These are phyloP conservation scores for Xylariales sp. DNA, from an alignment of 2,329 filamentous ascomycete genomes.

Conservation along the genomic window DNA sequence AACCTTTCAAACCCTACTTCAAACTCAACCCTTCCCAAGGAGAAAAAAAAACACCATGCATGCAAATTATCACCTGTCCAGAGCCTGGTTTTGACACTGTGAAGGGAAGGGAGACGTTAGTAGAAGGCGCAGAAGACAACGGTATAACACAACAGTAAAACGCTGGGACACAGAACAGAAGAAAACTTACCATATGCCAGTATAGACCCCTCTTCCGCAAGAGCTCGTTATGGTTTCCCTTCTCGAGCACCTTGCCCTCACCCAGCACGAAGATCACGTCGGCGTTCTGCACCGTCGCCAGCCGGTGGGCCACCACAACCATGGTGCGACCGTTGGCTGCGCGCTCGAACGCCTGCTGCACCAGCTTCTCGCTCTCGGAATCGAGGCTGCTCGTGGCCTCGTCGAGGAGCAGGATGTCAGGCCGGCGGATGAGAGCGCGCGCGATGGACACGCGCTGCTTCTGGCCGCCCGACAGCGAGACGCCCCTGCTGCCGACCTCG, in stretches of 20 bases:
- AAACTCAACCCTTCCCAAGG: no score
- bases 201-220: constrained; percentile 49
- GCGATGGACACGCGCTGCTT: constrained; percentile 69
- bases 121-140: background rate
- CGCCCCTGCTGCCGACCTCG: constrained; percentile 61
- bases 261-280: constrained; percentile 79
- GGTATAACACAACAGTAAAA: constrained; percentile 6
- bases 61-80: constrained; percentile 46
- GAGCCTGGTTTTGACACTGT: constrained; percentile 55
- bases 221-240: constrained; percentile 48
- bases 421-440: constrained; percentile 62
- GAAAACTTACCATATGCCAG: constrained; percentile 47
- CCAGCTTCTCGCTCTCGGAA: constrained; percentile 50
- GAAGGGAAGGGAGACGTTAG: constrained; percentile 11
- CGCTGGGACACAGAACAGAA: background rate
- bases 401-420: constrained; percentile 63
- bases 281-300: constrained; percentile 74
- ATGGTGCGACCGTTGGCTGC: constrained; percentile 59
- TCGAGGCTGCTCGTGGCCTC: constrained; percentile 71
- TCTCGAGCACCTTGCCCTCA: constrained; percentile 53
- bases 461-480: constrained; percentile 66
- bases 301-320: constrained; percentile 71
- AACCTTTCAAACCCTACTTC: no score
- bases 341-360: constrained; percentile 64
- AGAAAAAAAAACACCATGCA: no score